These are phyloP conservation scores for Sechiopsis laciniata DNA, from an alignment of 306 rosid species.

Conservation along the genomic window DNA sequence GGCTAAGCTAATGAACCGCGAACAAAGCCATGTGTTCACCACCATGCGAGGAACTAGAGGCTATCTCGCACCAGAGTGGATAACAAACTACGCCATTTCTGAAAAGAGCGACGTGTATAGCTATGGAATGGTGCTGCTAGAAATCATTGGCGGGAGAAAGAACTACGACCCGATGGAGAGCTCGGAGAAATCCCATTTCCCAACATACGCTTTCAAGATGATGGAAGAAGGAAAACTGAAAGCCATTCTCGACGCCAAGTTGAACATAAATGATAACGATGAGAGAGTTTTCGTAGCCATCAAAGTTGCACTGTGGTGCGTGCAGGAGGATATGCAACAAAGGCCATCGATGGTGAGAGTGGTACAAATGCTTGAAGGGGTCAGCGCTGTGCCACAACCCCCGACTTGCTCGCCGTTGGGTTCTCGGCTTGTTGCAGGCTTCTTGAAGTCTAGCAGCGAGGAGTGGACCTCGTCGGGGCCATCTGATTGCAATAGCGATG, in stretches of 20 bases:
- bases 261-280: conserved; percentile 33
- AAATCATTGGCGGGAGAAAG: conserved; percentile 83
- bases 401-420: conserved; percentile 48
- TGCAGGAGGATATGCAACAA: conserved; percentile 74
- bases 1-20: conserved; percentile 81
- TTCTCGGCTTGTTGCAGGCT: conserved; percentile 43
- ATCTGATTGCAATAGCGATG: conserved; percentile 65
- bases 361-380: conserved; percentile 87
- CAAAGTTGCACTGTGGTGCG: conserved; percentile 79
- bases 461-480: conserved; percentile 72
- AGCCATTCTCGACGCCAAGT: conserved; percentile 45
- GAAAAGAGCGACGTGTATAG: conserved; percentile 93
- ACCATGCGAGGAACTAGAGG: conserved; percentile 88
- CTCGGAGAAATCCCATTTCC: conserved; percentile 78
- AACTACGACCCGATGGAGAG: conserved; percentile 50
- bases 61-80: conserved; percentile 92
- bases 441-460: conserved; percentile 48
- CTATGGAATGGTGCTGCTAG: conserved; percentile 77
- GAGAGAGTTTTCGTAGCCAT: conserved; percentile 43
- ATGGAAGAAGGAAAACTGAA: conserved; percentile 73
- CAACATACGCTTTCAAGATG: conserved; percentile 69
- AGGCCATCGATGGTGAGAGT: conserved; percentile 85
- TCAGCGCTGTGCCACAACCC: conserved; percentile 52
- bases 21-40: conserved; percentile 88
- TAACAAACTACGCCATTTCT: conserved; percentile 88